These are phyloP conservation scores for Kluyveromyces dobzhanskii DNA, from an alignment of 805 yeast species.

Conservation along the genomic window DNA sequence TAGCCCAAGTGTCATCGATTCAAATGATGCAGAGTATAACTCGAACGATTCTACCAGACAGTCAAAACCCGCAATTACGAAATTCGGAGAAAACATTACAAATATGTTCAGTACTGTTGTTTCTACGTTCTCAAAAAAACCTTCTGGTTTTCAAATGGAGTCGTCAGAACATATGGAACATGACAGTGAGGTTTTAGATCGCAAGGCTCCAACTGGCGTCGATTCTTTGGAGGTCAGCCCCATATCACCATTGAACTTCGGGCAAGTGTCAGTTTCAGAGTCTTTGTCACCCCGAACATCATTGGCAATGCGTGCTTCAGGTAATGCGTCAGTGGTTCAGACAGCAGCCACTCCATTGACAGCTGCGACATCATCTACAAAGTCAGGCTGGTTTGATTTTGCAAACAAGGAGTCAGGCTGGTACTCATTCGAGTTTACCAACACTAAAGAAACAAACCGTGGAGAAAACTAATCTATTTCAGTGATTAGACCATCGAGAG, in stretches of 20 bases:
- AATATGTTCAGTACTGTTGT: constrained; percentile 1
- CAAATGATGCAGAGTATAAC: too few relatives aligned
- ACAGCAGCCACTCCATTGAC: constrained; percentile 1
- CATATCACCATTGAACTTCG: neutral
- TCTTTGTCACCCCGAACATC: too few relatives aligned
- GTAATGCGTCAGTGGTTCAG: too few relatives aligned
- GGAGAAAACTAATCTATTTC: too few relatives aligned
- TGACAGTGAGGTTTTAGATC: neutral
- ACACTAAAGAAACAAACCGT: too few relatives aligned
- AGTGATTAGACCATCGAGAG: too few relatives aligned
- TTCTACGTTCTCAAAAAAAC: neutral
- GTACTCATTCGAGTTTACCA: constrained; percentile 1
- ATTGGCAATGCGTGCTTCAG: too few relatives aligned
- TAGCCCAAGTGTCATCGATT: too few relatives aligned
- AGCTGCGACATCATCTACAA: neutral
- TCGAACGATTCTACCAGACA: too few relatives aligned
- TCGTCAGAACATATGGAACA: neutral
- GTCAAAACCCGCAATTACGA: neutral
- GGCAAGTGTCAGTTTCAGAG: too few relatives aligned
- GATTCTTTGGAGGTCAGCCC: neutral
- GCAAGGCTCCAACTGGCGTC: neutral
- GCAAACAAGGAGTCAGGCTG: neutral
- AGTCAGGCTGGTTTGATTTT: constrained; percentile 3
- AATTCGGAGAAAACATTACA: constrained; percentile 2
- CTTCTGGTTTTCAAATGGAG: neutral